Evolutionary conservation across 1,284 basidiomycete species (phyloP), one percentile per base, ranked within the genome.

Genomic region (Cutaneotrichosporon spelunceum): DNA sequence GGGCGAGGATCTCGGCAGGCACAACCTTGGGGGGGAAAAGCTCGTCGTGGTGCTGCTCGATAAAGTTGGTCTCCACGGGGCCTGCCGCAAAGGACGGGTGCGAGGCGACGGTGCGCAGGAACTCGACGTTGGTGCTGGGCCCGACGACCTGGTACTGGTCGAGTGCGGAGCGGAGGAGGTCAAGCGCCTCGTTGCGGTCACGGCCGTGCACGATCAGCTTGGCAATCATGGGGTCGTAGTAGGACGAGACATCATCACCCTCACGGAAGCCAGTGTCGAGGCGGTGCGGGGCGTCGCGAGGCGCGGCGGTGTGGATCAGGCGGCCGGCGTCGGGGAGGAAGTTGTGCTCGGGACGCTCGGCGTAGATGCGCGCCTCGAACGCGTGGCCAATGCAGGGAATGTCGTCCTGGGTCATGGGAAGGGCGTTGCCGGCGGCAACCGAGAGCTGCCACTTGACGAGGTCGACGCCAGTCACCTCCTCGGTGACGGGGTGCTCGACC

Each of bases 341-440:
- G 75, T 90, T 86, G 59, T 74, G 90, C 91, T 69, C 91, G 84
- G 92, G 92, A 70, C 93, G 91, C 78, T 97, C 93, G 7, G 93
- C 94, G 75, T 97, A 97, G 68, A 97, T 94, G n/a, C 93, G 86
- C 14, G 92, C 93, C 79, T 96, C 93, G 69, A 96, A 96, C 0
- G 93, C 90, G 70, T 96, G 93, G 2, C 94, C 93, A 4, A 90
- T 85, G 59, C 91, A 87, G 21, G 88, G 89, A 58, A 97, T 87
- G 36, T 87, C 81, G 0, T 84, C 82, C 79, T 96, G 93, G 0
- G 78, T 71, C 39, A 93, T 81, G 8, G 92, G 90, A 23, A 97
- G 83, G 0, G 86, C 83, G 75, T 95, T 95, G 0, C 93, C 93
- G 3, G 89, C 87, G 13, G 94, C 92, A 27, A 94, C 88, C 85